These are phyloP conservation scores for Tremella fuciformis DNA, from an alignment of 768 basidiomycete genomes.

Conservation along the genomic window DNA sequence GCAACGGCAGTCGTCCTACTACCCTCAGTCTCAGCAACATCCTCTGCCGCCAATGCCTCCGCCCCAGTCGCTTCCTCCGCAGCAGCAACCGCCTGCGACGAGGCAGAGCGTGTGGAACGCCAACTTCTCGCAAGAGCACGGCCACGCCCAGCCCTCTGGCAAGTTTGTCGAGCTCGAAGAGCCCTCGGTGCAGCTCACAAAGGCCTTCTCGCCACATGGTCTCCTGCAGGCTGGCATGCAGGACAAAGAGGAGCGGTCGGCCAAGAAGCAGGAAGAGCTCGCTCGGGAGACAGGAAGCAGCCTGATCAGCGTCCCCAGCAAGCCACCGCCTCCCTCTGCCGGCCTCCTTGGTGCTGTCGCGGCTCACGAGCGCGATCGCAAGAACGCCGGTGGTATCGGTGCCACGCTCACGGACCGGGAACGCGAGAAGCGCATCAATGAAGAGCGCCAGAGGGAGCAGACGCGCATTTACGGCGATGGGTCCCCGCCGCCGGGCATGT, in stretches of 20 bases:
- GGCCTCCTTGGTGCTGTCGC: conserved; percentile 95
- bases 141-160: conserved; percentile 54
- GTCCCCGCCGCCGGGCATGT: conserved; percentile 47
- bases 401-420: conserved; percentile 93
- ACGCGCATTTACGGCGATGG: conserved; percentile 66
- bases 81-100: conserved; percentile 42
- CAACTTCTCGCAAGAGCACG: conserved; percentile 69
- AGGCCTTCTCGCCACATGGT: conserved; percentile 92
- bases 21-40: conserved; percentile 56
- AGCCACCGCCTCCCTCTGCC: conserved; percentile 90
- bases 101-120: conserved; percentile 83
- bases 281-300: conserved; percentile 88
- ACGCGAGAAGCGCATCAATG: conserved; percentile 79
- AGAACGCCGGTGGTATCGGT: conserved; percentile 91
- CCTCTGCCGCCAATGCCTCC: conserved; percentile 54
- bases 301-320: conserved; percentile 90
- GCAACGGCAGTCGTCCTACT: conserved; percentile 54
- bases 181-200: conserved; percentile 73
- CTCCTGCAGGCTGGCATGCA: conserved; percentile 90
- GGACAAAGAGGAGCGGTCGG: conserved; percentile 92
- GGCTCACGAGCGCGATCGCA: conserved; percentile 87
- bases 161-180: conserved; percentile 73
- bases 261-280: conserved; percentile 88
- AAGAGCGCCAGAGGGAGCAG: conserved; percentile 84
- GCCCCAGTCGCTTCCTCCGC: conserved; percentile 42